These are phyloP conservation scores for Glaciozyma antarctica DNA, from an alignment of 768 basidiomycete species.

Conservation along the genomic window DNA sequence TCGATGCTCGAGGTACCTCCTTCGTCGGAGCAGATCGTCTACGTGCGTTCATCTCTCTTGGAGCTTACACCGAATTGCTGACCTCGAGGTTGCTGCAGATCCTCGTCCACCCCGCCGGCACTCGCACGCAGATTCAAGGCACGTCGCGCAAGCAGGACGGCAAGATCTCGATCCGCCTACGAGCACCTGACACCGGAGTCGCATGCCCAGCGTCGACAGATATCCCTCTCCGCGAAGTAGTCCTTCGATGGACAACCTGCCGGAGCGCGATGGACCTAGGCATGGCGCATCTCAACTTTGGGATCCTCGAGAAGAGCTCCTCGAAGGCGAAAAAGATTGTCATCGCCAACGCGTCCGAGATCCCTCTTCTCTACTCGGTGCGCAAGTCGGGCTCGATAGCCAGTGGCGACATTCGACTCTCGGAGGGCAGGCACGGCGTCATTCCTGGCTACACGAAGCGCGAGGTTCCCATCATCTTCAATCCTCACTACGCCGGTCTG, in stretches of 20 bases:
- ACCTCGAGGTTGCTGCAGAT: slow-evolving; percentile 9
- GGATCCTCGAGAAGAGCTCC: slow-evolving; percentile 37
- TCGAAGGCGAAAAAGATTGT: slow-evolving; percentile 38
- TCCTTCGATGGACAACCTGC: slow-evolving; percentile 36
- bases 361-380: slow-evolving; percentile 37
- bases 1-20: slow-evolving; percentile 30
- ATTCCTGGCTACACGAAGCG: slow-evolving; percentile 37
- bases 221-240: slow-evolving; percentile 37
- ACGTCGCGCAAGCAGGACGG: slow-evolving; percentile 37
- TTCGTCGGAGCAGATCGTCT: slow-evolving; percentile 11
- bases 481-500: slow-evolving; percentile 31
- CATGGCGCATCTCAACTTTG: slow-evolving; percentile 39
- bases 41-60: background rate
- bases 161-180: slow-evolving; percentile 36
- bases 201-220: slow-evolving; percentile 10
- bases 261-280: slow-evolving; percentile 37
- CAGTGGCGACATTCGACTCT: slow-evolving; percentile 37
- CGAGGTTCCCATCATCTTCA: slow-evolving; percentile 38
- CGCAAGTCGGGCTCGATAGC: slow-evolving; percentile 38
- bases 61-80: background rate
- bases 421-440: slow-evolving; percentile 38
- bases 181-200: background rate
- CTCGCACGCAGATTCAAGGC: slow-evolving; percentile 34
- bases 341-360: slow-evolving; percentile 38
- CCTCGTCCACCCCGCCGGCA: slow-evolving; percentile 36